These are phyloP conservation scores for Aquilaria yunnanensis DNA, from an alignment of 345 rosid genomes.

Conservation along the genomic window DNA sequence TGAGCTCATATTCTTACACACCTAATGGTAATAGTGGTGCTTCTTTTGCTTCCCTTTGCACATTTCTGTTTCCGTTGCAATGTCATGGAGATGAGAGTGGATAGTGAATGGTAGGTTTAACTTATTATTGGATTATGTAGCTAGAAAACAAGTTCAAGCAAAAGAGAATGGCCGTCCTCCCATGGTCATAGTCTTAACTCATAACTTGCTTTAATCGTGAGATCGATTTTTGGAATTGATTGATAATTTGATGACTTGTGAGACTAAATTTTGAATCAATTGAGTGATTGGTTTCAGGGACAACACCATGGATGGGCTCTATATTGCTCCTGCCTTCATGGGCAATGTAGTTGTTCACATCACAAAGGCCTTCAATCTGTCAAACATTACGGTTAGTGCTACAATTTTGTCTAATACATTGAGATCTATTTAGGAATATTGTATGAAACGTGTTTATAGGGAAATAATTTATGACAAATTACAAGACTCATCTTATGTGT, in stretches of 20 bases:
- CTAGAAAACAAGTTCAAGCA: too few species aligned
- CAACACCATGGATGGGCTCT: slow-evolving; percentile 43
- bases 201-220: slow-evolving; percentile 17
- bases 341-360: slow-evolving; percentile 49
- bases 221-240: background rate
- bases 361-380: slow-evolving; percentile 50
- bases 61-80: slow-evolving; percentile 26
- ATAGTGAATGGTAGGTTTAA: too few species aligned
- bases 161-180: too few species aligned
- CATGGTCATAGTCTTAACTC: slow-evolving; percentile 32
- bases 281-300: slow-evolving; percentile 19
- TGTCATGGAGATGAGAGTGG: too few species aligned
- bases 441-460: too few species aligned
- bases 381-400: slow-evolving; percentile 34
- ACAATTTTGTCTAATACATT: too few species aligned
- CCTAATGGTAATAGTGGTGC: slow-evolving; percentile 15
- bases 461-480: background rate
- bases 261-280: background rate
- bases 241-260: too few species aligned
- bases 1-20: slow-evolving; percentile 15
- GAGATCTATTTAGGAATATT: too few species aligned
- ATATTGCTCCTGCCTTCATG: slow-evolving; percentile 55
- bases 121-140: too few species aligned
- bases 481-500: slow-evolving; percentile 35
- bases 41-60: slow-evolving; percentile 24